Evolutionary conservation across 805 yeast genomes (phyloP).

Genomic region (Komagataella populi): DNA sequence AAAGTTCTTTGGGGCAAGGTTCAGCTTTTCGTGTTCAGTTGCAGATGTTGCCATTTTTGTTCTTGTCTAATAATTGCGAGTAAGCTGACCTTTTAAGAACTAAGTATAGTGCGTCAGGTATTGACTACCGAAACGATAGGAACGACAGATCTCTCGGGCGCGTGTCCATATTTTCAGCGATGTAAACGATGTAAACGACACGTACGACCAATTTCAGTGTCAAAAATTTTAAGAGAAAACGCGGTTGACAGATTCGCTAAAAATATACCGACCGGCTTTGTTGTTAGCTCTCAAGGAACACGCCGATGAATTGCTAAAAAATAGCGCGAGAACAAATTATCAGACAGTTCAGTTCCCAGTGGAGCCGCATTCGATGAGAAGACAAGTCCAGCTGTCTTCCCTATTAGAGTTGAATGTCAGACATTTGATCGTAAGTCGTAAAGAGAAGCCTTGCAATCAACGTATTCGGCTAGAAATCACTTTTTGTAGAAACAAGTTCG

Average conservation of each 20-base stretch:
- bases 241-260: not conserved
- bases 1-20: conserved; percentile 41
- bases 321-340: not conserved
- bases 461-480: too few species aligned
- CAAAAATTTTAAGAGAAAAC: not conserved
- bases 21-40: conserved; percentile 1
- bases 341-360: too few species aligned
- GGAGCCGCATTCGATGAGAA: too few species aligned
- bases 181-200: not conserved
- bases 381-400: too few species aligned
- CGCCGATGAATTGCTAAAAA: not conserved
- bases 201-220: not conserved
- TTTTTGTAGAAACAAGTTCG: too few species aligned
- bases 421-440: too few species aligned
- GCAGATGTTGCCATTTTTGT: not conserved
- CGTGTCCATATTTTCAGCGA: not conserved
- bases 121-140: not conserved
- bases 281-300: not conserved
- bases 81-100: not conserved
- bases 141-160: not conserved
- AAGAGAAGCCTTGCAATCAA: too few species aligned
- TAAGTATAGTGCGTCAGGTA: not conserved
- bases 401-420: too few species aligned
- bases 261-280: not conserved
- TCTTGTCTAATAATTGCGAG: not conserved